phyloP scores from a whole-genome alignment of 345 rosid species.

The Passiflora organensis region DNA sequence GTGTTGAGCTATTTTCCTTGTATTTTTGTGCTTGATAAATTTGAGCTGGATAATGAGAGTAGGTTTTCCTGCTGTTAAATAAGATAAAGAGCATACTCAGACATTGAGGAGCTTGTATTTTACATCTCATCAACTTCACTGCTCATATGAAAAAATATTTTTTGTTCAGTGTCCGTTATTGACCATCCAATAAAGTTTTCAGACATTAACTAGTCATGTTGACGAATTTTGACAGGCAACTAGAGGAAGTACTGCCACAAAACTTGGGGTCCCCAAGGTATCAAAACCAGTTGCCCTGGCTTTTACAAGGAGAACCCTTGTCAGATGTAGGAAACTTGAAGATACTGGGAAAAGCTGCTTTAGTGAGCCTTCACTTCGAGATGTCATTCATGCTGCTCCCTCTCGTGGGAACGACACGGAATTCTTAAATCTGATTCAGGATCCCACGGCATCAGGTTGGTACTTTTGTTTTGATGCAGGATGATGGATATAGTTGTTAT shows the following conservation, averaged over 20 bases:
- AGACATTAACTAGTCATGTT: conserved; percentile 3
- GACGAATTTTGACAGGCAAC: conserved; percentile 40
- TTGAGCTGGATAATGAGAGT: too few species aligned
- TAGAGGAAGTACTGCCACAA: conserved; percentile 38
- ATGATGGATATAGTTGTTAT: conserved; percentile 2
- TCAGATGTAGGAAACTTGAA: conserved; percentile 47
- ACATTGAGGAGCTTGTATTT: too few species aligned
- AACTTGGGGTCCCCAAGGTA: conserved; percentile 39
- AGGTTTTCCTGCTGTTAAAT: too few species aligned
- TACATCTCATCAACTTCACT: too few species aligned
- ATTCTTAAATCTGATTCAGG: conserved; percentile 8
- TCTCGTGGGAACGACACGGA: conserved; percentile 17
- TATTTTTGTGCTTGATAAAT: too few species aligned
- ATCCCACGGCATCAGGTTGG: conserved; percentile 31
- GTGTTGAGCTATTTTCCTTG: too few species aligned
- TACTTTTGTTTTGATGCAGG: neutral
- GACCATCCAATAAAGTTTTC: neutral
- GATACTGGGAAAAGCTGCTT: conserved; percentile 56
- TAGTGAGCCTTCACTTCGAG: conserved; percentile 42
- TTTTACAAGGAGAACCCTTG: conserved; percentile 48
- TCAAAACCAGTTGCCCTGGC: conserved; percentile 46
- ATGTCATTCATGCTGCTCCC: conserved; percentile 34
- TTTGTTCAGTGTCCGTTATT: neutral
- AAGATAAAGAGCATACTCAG: too few species aligned
- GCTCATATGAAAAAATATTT: neutral